A percentile compares a stretch with the other conserved stretches of the same genome.
These are phyloP conservation scores for Immersiella caudata DNA, from an alignment of 495 filamentous ascomycete species.

Conservation along the genomic window DNA sequence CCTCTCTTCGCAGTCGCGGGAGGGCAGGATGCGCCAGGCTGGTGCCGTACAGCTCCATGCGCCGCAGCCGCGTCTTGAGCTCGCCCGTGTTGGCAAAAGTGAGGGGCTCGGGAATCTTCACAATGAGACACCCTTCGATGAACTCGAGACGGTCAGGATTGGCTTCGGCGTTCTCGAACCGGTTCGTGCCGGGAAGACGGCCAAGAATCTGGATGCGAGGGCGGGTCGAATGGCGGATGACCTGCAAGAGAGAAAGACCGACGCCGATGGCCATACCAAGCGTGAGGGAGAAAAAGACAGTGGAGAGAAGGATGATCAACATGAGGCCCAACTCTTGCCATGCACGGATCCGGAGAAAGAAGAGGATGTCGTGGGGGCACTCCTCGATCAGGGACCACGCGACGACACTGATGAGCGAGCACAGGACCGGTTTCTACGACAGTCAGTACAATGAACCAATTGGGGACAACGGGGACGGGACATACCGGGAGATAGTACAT, in stretches of 20 bases:
- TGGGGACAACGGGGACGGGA: conserved; percentile 18
- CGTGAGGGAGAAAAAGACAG: conserved; percentile 88
- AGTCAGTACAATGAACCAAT: conserved; percentile 30
- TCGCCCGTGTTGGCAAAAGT: conserved; percentile 98
- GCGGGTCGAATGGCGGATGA: conserved; percentile 85
- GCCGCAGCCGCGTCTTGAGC: conserved; percentile 76
- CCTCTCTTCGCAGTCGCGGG: conserved; percentile 69
- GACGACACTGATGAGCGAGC: conserved; percentile 92
- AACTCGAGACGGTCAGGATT: conserved; percentile 78
- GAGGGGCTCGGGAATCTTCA: conserved; percentile 95
- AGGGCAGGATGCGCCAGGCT: conserved; percentile 82
- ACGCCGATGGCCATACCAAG: conserved; percentile 89
- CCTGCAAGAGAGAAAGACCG: conserved; percentile 81
- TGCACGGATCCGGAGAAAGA: conserved; percentile 85
- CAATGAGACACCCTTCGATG: conserved; percentile 87
- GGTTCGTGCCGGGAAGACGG: conserved; percentile 76
- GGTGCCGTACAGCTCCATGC: conserved; percentile 87
- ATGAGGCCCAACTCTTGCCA: conserved; percentile 86
- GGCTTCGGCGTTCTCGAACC: conserved; percentile 88
- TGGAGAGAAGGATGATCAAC: conserved; percentile 83
- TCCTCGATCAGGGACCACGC: conserved; percentile 95
- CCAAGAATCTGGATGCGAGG: conserved; percentile 97
- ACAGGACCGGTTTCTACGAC: conserved; percentile 86
- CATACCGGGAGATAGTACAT: conserved; percentile 92
- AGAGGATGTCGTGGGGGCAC: conserved; percentile 84